Evolutionary conservation across 176 grass and related monocot species (phyloP), one percentile per base, ranked within the genome.

Genomic region (Elaeis guineensis): DNA sequence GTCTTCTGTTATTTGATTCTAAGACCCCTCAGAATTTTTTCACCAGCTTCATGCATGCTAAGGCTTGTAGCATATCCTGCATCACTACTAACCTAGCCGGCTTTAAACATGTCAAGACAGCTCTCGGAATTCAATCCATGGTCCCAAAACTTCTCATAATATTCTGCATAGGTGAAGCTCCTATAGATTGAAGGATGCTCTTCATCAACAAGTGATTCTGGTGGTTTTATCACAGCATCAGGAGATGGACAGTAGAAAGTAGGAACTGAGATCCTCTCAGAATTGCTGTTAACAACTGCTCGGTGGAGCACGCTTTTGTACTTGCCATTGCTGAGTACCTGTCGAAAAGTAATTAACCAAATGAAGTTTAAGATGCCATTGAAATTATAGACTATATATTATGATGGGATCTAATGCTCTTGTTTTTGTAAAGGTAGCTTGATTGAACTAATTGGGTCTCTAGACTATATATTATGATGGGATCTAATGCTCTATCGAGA

Each of bases 281-380:
- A 87, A 56, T 82, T 29, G 75, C 70, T 85, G 69, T 90, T 96
- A 12, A 90, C 86, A 30, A 96, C 79, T 61, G 84, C 92, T 2
- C 92, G 78, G 62, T 90, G 92, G 54, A 84, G 81, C 64, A 87
- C 92, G 63, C 92, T 96, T 72, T 72, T 87, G 72, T 90, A 96
- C 1, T 67, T 62, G 8, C 84, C 86, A 16, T 96, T 96, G 63
- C 83, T 96, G 21, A 96, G 72, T 0, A 74, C 92, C 86, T 96
- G 72, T 54, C 18, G 9, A n/a, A 32, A 22, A 7, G 6, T 32
- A 32, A 32, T 32, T 8, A 32, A 32, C 5, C 7, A 8, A 8
- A 32, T 8, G 5, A 32, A 32, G 30, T 6, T 32, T 32, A 32
- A 32, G 30, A 7, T 32, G 30, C 6, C 30, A 8, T 32, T 32